A percentile compares a stretch with the other conserved stretches of the same genome.
Evolutionary conservation across 371 early-diverging fungal genomes (phyloP).

Genomic region (Mortierella sp.): DNA sequence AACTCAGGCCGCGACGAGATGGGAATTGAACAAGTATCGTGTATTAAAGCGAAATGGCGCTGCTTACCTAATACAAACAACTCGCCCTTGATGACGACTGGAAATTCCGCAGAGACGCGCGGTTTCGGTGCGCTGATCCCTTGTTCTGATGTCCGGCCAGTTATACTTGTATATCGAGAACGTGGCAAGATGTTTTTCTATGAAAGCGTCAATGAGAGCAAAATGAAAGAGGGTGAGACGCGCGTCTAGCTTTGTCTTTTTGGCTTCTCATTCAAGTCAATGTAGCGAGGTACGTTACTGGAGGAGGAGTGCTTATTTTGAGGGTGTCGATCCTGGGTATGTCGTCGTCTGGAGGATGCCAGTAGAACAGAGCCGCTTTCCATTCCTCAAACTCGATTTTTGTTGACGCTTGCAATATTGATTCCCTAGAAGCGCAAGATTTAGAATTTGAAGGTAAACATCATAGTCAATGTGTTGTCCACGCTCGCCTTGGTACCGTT

Average conservation of each 20-base stretch:
- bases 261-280: background rate
- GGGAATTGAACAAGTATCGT: background rate
- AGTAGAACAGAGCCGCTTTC: conserved; percentile 54
- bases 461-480: background rate
- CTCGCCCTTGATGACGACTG: conserved; percentile 41
- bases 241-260: background rate
- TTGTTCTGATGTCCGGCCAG: conserved; percentile 27
- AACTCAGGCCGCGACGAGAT: background rate
- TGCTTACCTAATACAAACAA: conserved; percentile 40
- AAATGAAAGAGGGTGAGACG: background rate
- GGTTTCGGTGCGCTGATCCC: conserved; percentile 21
- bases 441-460: background rate
- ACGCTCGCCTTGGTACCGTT: background rate
- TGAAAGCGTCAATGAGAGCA: background rate
- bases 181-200: conserved; percentile 37
- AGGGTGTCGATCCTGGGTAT: conserved; percentile 52
- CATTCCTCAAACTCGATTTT: conserved; percentile 54
- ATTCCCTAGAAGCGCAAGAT: conserved; percentile 29
- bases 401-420: conserved; percentile 52
- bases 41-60: background rate
- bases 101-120: conserved; percentile 36
- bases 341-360: conserved; percentile 55
- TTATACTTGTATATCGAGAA: conserved; percentile 34
- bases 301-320: conserved; percentile 37
- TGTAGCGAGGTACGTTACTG: conserved; percentile 19